Base-by-base conservation (phyloP, 768 basidiomycete species). In the Sarcomyxa edulis region DNA sequence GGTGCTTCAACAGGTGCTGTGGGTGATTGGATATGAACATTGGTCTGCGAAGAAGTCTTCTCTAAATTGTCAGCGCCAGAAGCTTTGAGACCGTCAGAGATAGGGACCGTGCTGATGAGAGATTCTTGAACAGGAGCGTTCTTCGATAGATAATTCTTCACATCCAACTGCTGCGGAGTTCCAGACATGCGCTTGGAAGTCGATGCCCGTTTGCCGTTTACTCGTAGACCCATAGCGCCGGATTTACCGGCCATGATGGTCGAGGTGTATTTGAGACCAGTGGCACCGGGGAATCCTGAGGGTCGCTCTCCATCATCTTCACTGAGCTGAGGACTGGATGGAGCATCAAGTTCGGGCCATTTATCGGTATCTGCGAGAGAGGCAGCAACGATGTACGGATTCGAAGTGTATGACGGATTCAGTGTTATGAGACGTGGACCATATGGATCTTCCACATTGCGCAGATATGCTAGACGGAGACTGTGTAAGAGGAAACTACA, bases 391-490 rank as follows among this genome's bases (percentile, higher is more conserved):
- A 94, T 80, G 58, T 93, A 92, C 1, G 89, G 83, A 54, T 94
- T 95, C 9, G 81, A 69, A 12, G 77, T 64, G 65, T 90, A 86
- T 1, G 78, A 72, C 0, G 84, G 83, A 53, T 83, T 81, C 35
- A 94, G 68, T 5, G 88, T 77, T 49, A 96, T 81, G 52, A 95
- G 69, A 21, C 90, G 76, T 0, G 81, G 64, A 10, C 86, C 86
- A 52, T 93, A 89, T 1, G 84, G 81, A 52, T 96, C 93, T 41
- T 91, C 85, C 27, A 91, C 79, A 48, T 84, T 78, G 44, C 91
- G 84, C n/a, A 97, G 69, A 54, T 93, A 92, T 9, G 84, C 78
- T 19, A 97, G 67, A 5, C 93, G 82, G 5, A 96, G 68, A 47
- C 75, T 78, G 56, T 96, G 94, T 6, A 94, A 85, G 25, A 95